A percentile compares a stretch with the other conserved stretches of the same genome.
Conservation (phyloP, 345 rosid genomes). For the Iberis pinnata region DNA sequence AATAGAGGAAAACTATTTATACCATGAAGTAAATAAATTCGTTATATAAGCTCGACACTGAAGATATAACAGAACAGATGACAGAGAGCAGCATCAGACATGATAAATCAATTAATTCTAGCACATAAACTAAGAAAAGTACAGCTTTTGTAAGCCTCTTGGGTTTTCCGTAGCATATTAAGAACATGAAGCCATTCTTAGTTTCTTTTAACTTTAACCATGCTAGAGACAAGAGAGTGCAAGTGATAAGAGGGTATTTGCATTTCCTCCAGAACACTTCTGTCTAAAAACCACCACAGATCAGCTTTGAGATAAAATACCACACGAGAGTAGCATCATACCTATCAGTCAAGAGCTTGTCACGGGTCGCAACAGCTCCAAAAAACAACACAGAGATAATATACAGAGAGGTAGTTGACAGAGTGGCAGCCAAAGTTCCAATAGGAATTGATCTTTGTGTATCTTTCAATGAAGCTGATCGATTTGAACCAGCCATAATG, state of each 20-base stretch:
- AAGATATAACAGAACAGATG: conserved; percentile 6
- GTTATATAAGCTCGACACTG: not conserved
- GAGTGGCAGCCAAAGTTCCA: conserved; percentile 95
- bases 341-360: conserved; percentile 92
- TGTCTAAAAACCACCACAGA: conserved; percentile 15
- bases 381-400: conserved; percentile 67
- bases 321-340: conserved; percentile 29
- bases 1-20: conserved; percentile 20
- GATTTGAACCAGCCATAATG: conserved; percentile 98
- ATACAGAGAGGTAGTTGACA: conserved; percentile 71
- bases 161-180: conserved; percentile 4
- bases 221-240: conserved; percentile 5
- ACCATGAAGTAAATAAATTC: not conserved
- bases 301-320: conserved; percentile 1
- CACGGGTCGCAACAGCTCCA: conserved; percentile 87
- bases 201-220: conserved; percentile 15
- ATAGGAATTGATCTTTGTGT: conserved; percentile 93
- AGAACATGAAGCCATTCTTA: conserved; percentile 12
- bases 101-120: conserved; percentile 10
- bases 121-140: not conserved
- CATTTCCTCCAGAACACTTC: conserved; percentile 19
- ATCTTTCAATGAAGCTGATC: conserved; percentile 91
- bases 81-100: conserved; percentile 5
- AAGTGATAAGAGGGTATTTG: conserved; percentile 6
- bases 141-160: conserved; percentile 7